Evolutionary conservation across 2,329 filamentous ascomycete genomes (phyloP), one percentile per base, ranked within the genome.

Genomic region (Colletotrichum lentis): DNA sequence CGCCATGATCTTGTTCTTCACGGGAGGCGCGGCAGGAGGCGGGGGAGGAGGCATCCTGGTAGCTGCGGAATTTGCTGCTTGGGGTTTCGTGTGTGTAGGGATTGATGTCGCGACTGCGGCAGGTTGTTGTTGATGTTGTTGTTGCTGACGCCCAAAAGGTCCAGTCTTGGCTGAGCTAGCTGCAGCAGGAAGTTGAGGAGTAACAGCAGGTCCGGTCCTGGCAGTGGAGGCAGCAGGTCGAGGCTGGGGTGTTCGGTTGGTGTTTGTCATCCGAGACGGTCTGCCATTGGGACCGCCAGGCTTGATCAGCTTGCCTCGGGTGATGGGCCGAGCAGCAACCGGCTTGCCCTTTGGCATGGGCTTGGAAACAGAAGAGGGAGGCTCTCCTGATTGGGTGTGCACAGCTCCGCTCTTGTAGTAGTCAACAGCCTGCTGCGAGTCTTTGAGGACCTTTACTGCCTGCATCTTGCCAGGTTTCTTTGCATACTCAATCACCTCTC

Each of bases 391-490:
- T 52, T 90, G 90, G 0, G 94, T 97, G 77, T 97, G 96, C 62
- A 99, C 89, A 18, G 90, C 90, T 68, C 92, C 90, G 77, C 94
- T 97, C 86, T 99, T 99, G 84, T 99, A 99, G 71, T 89, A 87
- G 79, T 99, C 96, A 55, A 90, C 90, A 3, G 85, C 81, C 60
- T 91, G 86, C 60, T 89, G 87, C 0, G 94, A 90, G 76, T 99
- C 96, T 80, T 97, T 97, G 69, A 97, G 76, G 10, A 92, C 92
- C 82, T 98, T 98, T 76, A 99, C 91, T 6, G 89, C 81, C 62
- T 95, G 91, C 78, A 93, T 86, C 82, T 99, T 99, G 63, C 93
- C 93, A 1, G 96, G 96, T 80, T 99, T 99, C 86, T 98, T 99
- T 76, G 95, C 94, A 79, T 97, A 99, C 77, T 97, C 93, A 73